phyloP scores from a whole-genome alignment of 208 protist genomes.

The Crithidia mellificae region DNA sequence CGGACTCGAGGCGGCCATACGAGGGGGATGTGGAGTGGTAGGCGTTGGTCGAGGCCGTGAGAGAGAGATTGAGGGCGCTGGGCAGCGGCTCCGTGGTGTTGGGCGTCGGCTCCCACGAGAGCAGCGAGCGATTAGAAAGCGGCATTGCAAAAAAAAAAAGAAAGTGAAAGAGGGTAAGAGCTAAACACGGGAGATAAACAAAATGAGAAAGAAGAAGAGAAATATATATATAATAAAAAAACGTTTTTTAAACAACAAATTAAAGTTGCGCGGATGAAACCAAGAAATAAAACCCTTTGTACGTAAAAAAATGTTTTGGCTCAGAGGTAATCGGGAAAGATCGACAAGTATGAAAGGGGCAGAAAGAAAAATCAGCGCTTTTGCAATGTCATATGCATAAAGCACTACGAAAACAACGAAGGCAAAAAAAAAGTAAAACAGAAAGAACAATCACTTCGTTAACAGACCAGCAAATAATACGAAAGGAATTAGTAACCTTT shows the following conservation, averaged over 20 bases:
- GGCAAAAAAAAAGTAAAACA: not conserved
- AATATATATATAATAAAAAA: not conserved
- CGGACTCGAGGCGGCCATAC: not conserved
- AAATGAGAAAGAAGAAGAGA: not conserved
- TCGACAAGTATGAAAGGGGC: too few relatives aligned
- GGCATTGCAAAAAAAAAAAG: conserved; percentile 8
- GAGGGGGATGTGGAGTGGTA: conserved; percentile 19
- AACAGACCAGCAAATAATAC: not conserved
- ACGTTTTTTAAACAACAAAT: too few relatives aligned
- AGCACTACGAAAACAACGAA: not conserved
- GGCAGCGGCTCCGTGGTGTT: not conserved
- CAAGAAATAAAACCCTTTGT: too few relatives aligned
- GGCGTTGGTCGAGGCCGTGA: conserved; percentile 10
- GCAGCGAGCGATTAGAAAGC: conserved; percentile 2
- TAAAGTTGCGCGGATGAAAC: too few relatives aligned
- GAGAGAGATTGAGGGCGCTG: conserved; percentile 9
- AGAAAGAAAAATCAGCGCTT: too few relatives aligned
- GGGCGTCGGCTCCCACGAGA: conserved; percentile 13
- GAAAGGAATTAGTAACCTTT: not conserved
- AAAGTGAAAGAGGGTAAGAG: not conserved
- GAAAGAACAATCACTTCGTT: not conserved
- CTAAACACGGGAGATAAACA: not conserved
- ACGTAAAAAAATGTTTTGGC: too few relatives aligned
- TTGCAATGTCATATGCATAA: too few relatives aligned
- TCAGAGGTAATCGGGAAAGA: too few relatives aligned